Percentiles rank a stretch among this genome's conserved stretches.
Evolutionary conservation across 495 filamentous ascomycete genomes (phyloP).

Genomic region (Penicillium samsonianum): DNA sequence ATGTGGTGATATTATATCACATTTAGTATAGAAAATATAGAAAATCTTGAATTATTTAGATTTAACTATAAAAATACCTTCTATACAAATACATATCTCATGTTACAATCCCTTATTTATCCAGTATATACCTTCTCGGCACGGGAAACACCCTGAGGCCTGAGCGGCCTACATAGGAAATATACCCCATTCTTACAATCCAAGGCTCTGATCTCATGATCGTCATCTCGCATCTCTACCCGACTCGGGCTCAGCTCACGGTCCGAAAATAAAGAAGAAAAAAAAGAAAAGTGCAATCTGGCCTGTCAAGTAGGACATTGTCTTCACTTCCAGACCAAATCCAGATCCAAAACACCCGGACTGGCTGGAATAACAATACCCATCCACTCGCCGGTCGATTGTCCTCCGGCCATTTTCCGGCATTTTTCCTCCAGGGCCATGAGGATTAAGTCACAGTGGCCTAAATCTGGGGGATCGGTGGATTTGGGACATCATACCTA

Average conservation of each 20-base stretch:
- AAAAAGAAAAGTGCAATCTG: not conserved
- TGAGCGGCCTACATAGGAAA: conserved; percentile 12
- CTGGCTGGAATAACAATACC: conserved; percentile 24
- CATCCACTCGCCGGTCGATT: conserved; percentile 6
- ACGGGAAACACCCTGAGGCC: conserved; percentile 1
- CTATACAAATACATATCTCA: not conserved
- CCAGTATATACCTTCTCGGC: not conserved
- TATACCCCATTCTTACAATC: conserved; percentile 1
- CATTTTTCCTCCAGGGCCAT: not conserved
- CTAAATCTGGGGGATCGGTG: conserved; percentile 14
- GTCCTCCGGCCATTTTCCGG: conserved; percentile 17
- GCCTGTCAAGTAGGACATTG: conserved; percentile 8
- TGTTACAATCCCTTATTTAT: not conserved
- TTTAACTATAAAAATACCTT: not conserved
- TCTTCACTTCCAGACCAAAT: conserved; percentile 11
- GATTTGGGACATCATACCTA: not conserved
- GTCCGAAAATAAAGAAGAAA: conserved; percentile 11
- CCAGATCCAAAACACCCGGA: conserved; percentile 7
- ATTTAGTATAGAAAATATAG: not conserved
- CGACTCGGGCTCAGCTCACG: conserved; percentile 14
- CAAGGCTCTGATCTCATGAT: conserved; percentile 22
- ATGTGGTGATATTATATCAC: not conserved
- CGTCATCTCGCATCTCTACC: conserved; percentile 12
- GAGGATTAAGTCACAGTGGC: not conserved
- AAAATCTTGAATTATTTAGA: too few species aligned